Conservation (phyloP, 768 basidiomycete species). For the Auricularia sp. region DNA sequence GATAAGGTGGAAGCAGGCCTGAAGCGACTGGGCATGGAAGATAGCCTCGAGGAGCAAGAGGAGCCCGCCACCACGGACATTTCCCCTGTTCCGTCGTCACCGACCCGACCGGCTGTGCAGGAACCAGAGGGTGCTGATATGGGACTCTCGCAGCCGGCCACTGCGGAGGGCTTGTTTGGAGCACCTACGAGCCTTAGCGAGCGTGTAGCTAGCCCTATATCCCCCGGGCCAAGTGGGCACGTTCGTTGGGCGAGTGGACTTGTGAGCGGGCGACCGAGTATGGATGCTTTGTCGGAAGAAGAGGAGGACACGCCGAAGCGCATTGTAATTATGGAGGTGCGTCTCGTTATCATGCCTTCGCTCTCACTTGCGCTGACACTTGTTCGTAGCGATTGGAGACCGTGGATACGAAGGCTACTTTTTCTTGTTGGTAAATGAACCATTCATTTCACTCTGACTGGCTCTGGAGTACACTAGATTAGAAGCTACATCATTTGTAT, state of each 20-base stretch:
- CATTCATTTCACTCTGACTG: background rate
- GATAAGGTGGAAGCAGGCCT: slow-evolving; percentile 49
- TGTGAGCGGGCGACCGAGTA: background rate
- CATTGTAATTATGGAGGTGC: slow-evolving; percentile 3
- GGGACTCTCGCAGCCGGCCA: background rate
- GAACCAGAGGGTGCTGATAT: background rate
- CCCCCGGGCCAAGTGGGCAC: background rate
- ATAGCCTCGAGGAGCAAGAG: slow-evolving; percentile 8
- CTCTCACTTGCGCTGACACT: background rate
- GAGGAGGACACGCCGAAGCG: background rate
- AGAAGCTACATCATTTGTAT: background rate
- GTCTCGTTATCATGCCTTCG: background rate
- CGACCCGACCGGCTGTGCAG: background rate
- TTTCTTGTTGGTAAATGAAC: background rate
- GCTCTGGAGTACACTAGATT: background rate
- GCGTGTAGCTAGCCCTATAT: background rate
- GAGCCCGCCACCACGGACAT: slow-evolving; percentile 1
- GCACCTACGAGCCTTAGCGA: background rate
- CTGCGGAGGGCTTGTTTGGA: background rate
- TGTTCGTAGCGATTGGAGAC: background rate
- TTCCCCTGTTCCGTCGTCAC: background rate
- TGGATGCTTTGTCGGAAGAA: slow-evolving; percentile 1
- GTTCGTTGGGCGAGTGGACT: background rate
- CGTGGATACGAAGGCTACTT: background rate
- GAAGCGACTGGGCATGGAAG: slow-evolving; percentile 4